Evolutionary conservation across 306 rosid genomes (phyloP), one percentile per base, ranked within the genome.

Genomic region (Mimosa pudica): DNA sequence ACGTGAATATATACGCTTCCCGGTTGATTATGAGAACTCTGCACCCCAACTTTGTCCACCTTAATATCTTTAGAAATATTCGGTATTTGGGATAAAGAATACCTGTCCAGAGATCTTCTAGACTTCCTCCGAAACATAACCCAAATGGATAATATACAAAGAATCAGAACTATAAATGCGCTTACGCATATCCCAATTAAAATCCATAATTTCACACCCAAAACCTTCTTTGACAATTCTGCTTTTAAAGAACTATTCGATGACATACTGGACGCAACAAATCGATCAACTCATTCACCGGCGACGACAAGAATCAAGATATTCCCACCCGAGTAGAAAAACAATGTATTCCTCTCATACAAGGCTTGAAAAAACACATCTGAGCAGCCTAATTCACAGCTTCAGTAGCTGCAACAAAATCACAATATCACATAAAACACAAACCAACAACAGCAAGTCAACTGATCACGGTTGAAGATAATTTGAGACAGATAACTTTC

Each of bases 191-290:
- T 75, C 45, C 97, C 87, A 58, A 94, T 88, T 88, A 89, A 83
- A 87, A 89, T 94, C 97, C 97, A 94, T 74, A 90, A 81, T 81
- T 83, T 88, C 87, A 94, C 83, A 77, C 97, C 98, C 78, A 92
- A 86, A 80, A 91, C 20, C 89, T 92, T 92, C 89, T 87, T 92
- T 3, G 97, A 91, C 84, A 94, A 71, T 75, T 85, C 87, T n/a
- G 77, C 86, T 75, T 89, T 81, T 89, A 94, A 85, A 85, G 92
- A 86, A 77, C 84, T 71, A 52, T 68, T 80, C 3, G 95, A 80
- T 72, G 93, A 78, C 97, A 92, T 94, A 42, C 72, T 70, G 79
- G 80, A 73, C 45, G 75, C 81, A 66, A 84, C 54, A 81, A 79
- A 17, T 78, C 77, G 84, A 79, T 82, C 76, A 71, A 83, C 54